Conservation (phyloP, 2,329 filamentous ascomycete genomes). For the Alternaria triticina region DNA sequence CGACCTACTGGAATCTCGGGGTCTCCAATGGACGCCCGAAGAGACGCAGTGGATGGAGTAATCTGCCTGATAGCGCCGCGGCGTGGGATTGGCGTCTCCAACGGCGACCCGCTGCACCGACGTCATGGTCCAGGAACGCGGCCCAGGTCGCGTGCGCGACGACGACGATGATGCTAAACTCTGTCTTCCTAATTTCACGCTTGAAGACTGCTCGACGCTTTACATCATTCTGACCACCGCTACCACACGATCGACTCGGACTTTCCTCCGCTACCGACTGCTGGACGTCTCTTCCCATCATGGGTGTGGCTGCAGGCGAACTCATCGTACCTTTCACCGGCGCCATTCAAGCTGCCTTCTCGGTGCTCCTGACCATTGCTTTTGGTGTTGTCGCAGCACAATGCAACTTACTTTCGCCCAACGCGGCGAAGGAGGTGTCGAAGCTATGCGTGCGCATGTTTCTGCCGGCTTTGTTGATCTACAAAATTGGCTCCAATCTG, state of each 20-base stretch:
- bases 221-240: not conserved
- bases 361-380: constrained; percentile 61
- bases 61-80: constrained; percentile 4
- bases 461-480: constrained; percentile 60
- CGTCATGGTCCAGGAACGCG: constrained; percentile 18
- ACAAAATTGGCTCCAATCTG: constrained; percentile 61
- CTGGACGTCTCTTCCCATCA: constrained; percentile 8
- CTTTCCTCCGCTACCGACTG: not conserved
- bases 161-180: constrained; percentile 2
- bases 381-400: constrained; percentile 61
- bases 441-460: constrained; percentile 61
- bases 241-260: not conserved
- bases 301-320: constrained; percentile 34
- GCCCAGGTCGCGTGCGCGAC: constrained; percentile 9
- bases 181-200: not conserved
- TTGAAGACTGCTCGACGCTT: not conserved
- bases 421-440: constrained; percentile 60
- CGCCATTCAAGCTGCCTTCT: constrained; percentile 61
- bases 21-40: not conserved
- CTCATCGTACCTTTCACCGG: constrained; percentile 57
- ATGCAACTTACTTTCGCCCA: constrained; percentile 56
- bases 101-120: constrained; percentile 4
- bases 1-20: not conserved
- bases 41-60: not conserved
- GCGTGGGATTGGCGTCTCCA: constrained; percentile 12